These are phyloP conservation scores for Elsinoe perseae DNA, from an alignment of 2,329 filamentous ascomycete genomes.

Conservation along the genomic window DNA sequence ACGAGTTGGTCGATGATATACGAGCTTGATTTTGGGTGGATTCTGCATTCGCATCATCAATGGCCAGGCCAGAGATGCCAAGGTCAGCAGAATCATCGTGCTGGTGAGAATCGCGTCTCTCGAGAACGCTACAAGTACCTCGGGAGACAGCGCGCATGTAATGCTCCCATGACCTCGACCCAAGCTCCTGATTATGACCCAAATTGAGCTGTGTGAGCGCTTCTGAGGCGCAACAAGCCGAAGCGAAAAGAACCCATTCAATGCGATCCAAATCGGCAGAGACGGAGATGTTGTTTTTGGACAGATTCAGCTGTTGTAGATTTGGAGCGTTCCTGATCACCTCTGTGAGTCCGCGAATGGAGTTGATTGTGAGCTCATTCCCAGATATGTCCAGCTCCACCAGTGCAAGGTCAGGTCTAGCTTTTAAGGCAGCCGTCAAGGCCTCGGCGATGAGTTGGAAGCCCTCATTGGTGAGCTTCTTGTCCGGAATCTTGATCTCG, in stretches of 20 bases:
- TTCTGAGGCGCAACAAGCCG: slow-evolving; percentile 37
- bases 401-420: slow-evolving; percentile 29
- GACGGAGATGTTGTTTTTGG: slow-evolving; percentile 39
- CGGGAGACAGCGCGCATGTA: slow-evolving; percentile 30
- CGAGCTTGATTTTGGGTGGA: not conserved
- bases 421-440: slow-evolving; percentile 33
- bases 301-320: slow-evolving; percentile 41
- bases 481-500: slow-evolving; percentile 41
- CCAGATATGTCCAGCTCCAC: slow-evolving; percentile 40
- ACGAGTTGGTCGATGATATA: not conserved
- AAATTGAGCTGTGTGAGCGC: slow-evolving; percentile 40
- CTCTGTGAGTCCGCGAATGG: slow-evolving; percentile 35
- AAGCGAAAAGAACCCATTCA: slow-evolving; percentile 39
- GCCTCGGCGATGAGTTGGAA: slow-evolving; percentile 37
- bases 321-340: slow-evolving; percentile 39
- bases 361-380: slow-evolving; percentile 38
- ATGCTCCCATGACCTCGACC: slow-evolving; percentile 39
- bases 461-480: slow-evolving; percentile 41
- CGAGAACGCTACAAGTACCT: not conserved
- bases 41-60: slow-evolving; percentile 22
- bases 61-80: slow-evolving; percentile 21
- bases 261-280: slow-evolving; percentile 30
- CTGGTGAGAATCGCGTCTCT: slow-evolving; percentile 2
- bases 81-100: slow-evolving; percentile 20
- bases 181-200: slow-evolving; percentile 36